phyloP scores from a whole-genome alignment of 352 stramenopile genomes.

The Phytophthora syringae region DNA sequence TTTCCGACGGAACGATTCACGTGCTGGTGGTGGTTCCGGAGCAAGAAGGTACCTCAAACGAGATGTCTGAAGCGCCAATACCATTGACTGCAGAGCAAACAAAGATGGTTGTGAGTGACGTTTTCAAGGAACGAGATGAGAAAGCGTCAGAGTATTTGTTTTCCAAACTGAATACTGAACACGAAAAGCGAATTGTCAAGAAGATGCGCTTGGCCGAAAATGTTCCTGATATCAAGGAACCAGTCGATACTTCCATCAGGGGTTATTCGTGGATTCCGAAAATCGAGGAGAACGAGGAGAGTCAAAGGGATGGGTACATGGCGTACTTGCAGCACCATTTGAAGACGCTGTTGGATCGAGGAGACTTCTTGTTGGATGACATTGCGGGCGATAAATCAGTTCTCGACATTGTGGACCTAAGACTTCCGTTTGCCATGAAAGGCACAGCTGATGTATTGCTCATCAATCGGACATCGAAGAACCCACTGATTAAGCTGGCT shows the following conservation, averaged over 20 bases:
- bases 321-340: constrained; percentile 39
- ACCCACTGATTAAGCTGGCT: constrained; percentile 33
- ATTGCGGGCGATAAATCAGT: constrained; percentile 25
- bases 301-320: constrained; percentile 34
- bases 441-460: constrained; percentile 42
- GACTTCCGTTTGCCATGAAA: constrained; percentile 40
- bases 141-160: neutral
- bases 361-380: constrained; percentile 27
- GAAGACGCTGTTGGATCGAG: constrained; percentile 34
- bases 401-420: constrained; percentile 28
- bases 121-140: constrained; percentile 1
- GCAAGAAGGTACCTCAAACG: neutral
- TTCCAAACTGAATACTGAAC: neutral
- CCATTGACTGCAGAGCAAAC: neutral
- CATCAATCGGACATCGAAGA: constrained; percentile 33
- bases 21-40: too few relatives aligned
- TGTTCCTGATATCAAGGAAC: constrained; percentile 28
- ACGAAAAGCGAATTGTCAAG: constrained; percentile 3
- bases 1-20: too few relatives aligned
- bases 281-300: constrained; percentile 13
- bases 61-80: neutral
- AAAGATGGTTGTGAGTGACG: neutral
- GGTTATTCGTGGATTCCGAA: constrained; percentile 31
- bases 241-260: constrained; percentile 30
- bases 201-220: constrained; percentile 26